Evolutionary conservation across 305 asterid species (phyloP).

Genomic region (Fraxinus sp.): DNA sequence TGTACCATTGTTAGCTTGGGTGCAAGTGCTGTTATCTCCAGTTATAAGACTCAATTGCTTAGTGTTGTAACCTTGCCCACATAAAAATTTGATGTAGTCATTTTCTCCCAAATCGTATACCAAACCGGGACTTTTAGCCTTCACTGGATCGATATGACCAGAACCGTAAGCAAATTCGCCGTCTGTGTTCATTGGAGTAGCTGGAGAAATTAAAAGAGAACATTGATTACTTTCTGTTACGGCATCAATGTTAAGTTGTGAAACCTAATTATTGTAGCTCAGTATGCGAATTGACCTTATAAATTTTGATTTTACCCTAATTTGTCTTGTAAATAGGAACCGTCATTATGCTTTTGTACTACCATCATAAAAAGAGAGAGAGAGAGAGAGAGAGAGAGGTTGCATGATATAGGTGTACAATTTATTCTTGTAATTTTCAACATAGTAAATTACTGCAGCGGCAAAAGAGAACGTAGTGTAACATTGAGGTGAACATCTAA

Average conservation of each 20-base stretch:
- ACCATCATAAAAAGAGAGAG: not conserved
- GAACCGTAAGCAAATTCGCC: constrained; percentile 39
- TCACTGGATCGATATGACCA: constrained; percentile 42
- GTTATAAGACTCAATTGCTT: constrained; percentile 41
- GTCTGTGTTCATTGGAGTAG: constrained; percentile 7
- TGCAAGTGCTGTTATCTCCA: constrained; percentile 46
- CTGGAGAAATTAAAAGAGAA: not conserved
- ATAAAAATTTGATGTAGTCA: constrained; percentile 51
- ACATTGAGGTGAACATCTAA: not conserved
- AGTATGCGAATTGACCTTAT: not conserved
- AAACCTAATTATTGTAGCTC: not conserved
- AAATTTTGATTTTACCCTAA: not conserved
- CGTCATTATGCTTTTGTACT: too few relatives aligned
- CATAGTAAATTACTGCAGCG: too few relatives aligned
- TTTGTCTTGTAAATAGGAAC: not conserved
- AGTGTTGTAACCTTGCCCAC: constrained; percentile 63
- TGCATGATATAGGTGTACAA: not conserved
- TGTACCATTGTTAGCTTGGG: constrained; percentile 32
- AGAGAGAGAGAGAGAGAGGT: too few relatives aligned
- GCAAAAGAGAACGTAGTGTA: not conserved
- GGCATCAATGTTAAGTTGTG: not conserved
- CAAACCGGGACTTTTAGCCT: constrained; percentile 41
- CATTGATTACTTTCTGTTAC: not conserved
- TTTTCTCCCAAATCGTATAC: constrained; percentile 44
- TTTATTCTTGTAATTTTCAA: too few relatives aligned